These are phyloP conservation scores for Cylindrotheca fusiformis DNA, from an alignment of 108 stramenopile genomes.

Conservation along the genomic window DNA sequence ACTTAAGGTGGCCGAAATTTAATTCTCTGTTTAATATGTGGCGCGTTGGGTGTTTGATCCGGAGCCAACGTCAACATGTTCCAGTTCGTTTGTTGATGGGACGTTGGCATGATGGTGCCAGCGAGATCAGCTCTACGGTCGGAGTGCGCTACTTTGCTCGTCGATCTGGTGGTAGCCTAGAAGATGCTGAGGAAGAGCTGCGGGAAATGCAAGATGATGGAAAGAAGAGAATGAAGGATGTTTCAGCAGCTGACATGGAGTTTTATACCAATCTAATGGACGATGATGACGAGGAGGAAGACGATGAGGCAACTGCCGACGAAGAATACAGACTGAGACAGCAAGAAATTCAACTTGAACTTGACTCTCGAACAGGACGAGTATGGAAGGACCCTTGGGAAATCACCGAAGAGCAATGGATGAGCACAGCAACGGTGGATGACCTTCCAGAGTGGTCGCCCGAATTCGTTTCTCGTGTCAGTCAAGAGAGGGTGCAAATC, in stretches of 20 bases:
- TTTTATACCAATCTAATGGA: conserved; percentile 13
- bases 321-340: conserved; percentile 28
- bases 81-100: background rate
- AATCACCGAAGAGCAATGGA: conserved; percentile 71
- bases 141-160: conserved; percentile 17
- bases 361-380: conserved; percentile 54
- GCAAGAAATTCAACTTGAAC: conserved; percentile 41
- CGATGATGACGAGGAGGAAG: conserved; percentile 27
- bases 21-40: background rate
- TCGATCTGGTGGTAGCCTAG: conserved; percentile 1
- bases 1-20: no score
- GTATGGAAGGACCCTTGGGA: conserved; percentile 60
- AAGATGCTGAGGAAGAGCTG: conserved; percentile 22
- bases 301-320: conserved; percentile 13
- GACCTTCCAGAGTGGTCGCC: conserved; percentile 76
- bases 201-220: background rate
- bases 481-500: conserved; percentile 64
- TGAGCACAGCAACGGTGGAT: conserved; percentile 34
- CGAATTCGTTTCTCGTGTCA: conserved; percentile 52
- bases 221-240: background rate
- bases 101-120: background rate
- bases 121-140: background rate
- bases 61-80: background rate
- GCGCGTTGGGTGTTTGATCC: background rate
- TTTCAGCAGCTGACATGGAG: conserved; percentile 19